These are phyloP conservation scores for Erysimum pusillum DNA, from an alignment of 441 rosid genomes.

Conservation along the genomic window DNA sequence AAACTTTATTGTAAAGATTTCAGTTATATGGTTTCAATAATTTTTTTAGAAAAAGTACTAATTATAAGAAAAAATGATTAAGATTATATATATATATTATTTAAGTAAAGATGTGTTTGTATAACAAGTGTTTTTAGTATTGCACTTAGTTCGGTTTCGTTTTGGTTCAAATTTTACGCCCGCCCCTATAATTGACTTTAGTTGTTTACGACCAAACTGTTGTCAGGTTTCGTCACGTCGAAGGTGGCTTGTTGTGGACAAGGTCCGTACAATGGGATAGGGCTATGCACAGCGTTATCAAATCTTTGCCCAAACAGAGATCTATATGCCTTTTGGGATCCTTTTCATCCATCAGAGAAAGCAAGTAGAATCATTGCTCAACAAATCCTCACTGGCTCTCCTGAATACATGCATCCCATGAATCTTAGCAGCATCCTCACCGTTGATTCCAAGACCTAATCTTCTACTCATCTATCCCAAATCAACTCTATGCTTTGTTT, in stretches of 20 bases:
- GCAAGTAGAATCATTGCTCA: slow-evolving; percentile 68
- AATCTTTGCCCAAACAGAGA: slow-evolving; percentile 73
- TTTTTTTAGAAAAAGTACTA: neutral
- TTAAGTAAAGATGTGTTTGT: no score
- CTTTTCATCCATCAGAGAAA: slow-evolving; percentile 78
- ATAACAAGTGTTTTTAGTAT: neutral
- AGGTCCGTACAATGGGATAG: slow-evolving; percentile 77
- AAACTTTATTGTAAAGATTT: neutral
- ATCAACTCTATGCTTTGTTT: slow-evolving; percentile 22
- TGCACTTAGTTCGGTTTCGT: neutral
- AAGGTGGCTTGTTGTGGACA: slow-evolving; percentile 79
- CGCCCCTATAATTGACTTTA: neutral
- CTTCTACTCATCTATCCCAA: slow-evolving; percentile 11
- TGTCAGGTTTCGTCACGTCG: slow-evolving; percentile 68
- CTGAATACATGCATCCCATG: slow-evolving; percentile 69
- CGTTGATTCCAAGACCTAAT: slow-evolving; percentile 54
- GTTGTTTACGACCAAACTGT: neutral
- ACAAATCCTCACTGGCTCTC: slow-evolving; percentile 53
- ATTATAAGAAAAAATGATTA: no score
- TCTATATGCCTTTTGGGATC: slow-evolving; percentile 73
- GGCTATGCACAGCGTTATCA: slow-evolving; percentile 65
- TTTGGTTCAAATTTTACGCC: neutral
- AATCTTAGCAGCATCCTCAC: slow-evolving; percentile 69
- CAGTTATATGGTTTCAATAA: neutral
- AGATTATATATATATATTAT: no score